A percentile compares a stretch with the other conserved stretches of the same genome.
Evolutionary conservation across 2,329 filamentous ascomycete genomes (phyloP).

Genomic region (Arachnomyces sp.): DNA sequence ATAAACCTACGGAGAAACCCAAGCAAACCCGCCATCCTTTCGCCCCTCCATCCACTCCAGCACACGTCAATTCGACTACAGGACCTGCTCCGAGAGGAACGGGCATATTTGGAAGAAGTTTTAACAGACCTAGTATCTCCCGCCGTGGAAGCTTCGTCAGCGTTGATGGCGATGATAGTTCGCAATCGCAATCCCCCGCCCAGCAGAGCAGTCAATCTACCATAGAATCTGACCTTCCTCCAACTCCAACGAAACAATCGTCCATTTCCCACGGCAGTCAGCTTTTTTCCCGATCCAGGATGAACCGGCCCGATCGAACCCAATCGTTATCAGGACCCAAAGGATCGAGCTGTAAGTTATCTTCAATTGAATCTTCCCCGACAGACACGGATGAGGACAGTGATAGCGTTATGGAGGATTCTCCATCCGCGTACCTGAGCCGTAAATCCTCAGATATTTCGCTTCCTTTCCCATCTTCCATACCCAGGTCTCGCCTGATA

Average conservation of each 20-base stretch:
- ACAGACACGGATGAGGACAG: conserved; percentile 22
- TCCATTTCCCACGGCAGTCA: conserved; percentile 20
- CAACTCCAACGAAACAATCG: conserved; percentile 78
- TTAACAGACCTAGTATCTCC: conserved; percentile 41
- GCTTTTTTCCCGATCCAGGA: conserved; percentile 29
- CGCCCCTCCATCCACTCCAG: conserved; percentile 65
- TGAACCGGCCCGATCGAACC: conserved; percentile 25
- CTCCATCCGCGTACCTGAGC: conserved; percentile 21
- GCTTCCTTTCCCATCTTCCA: conserved; percentile 25
- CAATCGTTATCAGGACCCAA: conserved; percentile 23
- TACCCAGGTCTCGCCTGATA: conserved; percentile 31
- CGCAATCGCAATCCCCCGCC: conserved; percentile 48
- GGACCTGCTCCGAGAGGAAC: conserved; percentile 60
- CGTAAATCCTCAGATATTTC: conserved; percentile 26
- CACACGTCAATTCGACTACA: conserved; percentile 48
- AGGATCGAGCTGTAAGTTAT: conserved; percentile 31
- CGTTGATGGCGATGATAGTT: conserved; percentile 67
- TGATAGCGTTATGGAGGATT: conserved; percentile 25
- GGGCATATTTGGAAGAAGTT: conserved; percentile 55
- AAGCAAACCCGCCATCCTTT: conserved; percentile 65
- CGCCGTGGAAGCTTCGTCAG: conserved; percentile 68
- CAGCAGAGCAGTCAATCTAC: conserved; percentile 50
- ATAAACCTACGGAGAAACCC: conserved; percentile 54
- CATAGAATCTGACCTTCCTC: conserved; percentile 69
- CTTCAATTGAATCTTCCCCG: conserved; percentile 21